Conservation (phyloP, 129 eudicot genomes). For the Arctium lappa region DNA sequence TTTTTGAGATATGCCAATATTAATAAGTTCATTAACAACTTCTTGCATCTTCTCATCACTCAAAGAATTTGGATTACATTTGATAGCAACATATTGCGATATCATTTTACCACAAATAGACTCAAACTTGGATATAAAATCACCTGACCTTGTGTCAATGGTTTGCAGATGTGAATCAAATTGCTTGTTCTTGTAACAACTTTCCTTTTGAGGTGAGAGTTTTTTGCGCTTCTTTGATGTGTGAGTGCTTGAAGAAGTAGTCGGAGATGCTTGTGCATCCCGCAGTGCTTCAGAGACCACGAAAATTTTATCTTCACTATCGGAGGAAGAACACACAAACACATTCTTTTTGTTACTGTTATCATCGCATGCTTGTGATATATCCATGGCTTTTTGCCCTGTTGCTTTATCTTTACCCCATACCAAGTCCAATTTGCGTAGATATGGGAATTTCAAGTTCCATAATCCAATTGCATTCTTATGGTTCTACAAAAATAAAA, state of each 20-base stretch:
- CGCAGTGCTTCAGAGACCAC: neutral
- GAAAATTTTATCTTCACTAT: neutral
- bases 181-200: neutral
- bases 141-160: conserved; percentile 2
- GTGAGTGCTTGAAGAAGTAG: neutral
- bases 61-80: neutral
- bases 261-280: neutral
- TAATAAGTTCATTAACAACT: neutral
- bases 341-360: neutral
- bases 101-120: neutral
- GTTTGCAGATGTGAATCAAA: neutral
- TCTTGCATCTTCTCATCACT: conserved; percentile 9
- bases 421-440: conserved; percentile 2
- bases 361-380: neutral
- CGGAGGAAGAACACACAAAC: neutral
- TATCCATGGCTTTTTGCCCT: neutral
- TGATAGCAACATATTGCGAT: neutral
- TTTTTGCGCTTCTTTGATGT: neutral
- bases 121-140: neutral
- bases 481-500: neutral
- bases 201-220: neutral
- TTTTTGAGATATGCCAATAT: conserved; percentile 1
- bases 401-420: conserved; percentile 11
- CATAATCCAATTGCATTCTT: conserved; percentile 9
- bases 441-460: conserved; percentile 7